Evolutionary conservation across 352 stramenopile genomes (phyloP).

Genomic region (Globisporangium yorkense): DNA sequence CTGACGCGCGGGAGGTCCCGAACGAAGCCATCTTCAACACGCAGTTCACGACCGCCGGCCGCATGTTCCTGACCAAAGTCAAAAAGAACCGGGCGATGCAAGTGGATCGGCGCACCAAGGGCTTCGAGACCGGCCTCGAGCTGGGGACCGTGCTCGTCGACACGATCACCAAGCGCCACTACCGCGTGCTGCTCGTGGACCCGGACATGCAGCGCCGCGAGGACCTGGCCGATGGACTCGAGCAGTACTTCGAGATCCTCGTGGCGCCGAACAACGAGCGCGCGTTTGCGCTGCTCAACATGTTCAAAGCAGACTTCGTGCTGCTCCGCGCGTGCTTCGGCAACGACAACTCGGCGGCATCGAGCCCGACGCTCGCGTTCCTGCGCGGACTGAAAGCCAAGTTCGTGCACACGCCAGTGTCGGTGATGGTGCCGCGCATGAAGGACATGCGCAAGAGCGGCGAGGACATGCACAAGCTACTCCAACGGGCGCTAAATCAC

Average conservation of each 20-base stretch:
- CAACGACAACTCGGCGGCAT: constrained; percentile 47
- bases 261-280: constrained; percentile 58
- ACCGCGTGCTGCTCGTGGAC: constrained; percentile 61
- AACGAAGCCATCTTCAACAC: constrained; percentile 80
- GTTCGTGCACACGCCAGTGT: constrained; percentile 45
- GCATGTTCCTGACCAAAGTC: constrained; percentile 60
- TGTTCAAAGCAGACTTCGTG: constrained; percentile 66
- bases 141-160: constrained; percentile 40
- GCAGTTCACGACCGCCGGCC: constrained; percentile 63
- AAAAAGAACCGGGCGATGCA: constrained; percentile 78
- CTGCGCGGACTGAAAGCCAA: constrained; percentile 52
- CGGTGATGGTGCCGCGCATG: constrained; percentile 28
- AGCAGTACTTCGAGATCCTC: constrained; percentile 63
- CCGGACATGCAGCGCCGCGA: constrained; percentile 57
- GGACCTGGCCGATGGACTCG: constrained; percentile 53
- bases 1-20: constrained; percentile 15
- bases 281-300: constrained; percentile 43
- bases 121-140: constrained; percentile 49
- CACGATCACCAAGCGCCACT: constrained; percentile 50
- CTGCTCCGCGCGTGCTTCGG: constrained; percentile 43
- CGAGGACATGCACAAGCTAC: constrained; percentile 36
- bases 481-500: constrained; percentile 41
- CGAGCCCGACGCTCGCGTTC: constrained; percentile 45
- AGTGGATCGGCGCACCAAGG: constrained; percentile 56
- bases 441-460: constrained; percentile 10